Evolutionary conservation across 1,284 basidiomycete genomes (phyloP).

Genomic region (Cutaneotrichosporon cutaneum): DNA sequence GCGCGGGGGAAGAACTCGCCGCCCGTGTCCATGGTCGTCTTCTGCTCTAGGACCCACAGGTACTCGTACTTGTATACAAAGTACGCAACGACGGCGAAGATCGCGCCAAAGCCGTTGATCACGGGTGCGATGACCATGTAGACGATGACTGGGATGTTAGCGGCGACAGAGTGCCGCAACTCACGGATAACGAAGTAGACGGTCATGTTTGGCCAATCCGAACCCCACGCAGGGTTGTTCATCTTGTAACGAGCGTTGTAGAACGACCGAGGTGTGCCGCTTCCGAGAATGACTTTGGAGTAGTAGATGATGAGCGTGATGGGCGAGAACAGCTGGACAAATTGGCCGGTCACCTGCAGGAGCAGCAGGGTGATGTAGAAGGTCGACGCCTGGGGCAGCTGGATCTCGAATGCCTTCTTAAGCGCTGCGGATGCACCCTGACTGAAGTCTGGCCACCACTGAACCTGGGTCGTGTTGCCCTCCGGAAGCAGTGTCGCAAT

Average conservation of each 20-base stretch:
- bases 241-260: slow-evolving; percentile 52
- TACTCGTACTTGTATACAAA: slow-evolving; percentile 85
- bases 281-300: slow-evolving; percentile 60
- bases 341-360: slow-evolving; percentile 52
- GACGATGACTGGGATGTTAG: slow-evolving; percentile 58
- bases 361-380: slow-evolving; percentile 77
- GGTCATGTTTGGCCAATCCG: slow-evolving; percentile 68
- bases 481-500: slow-evolving; percentile 61
- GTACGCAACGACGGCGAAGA: slow-evolving; percentile 81
- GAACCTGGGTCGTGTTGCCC: background rate
- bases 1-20: slow-evolving; percentile 95
- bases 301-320: slow-evolving; percentile 65
- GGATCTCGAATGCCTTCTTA: slow-evolving; percentile 59
- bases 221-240: slow-evolving; percentile 65
- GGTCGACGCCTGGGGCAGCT: slow-evolving; percentile 69
- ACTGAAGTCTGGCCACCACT: background rate
- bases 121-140: slow-evolving; percentile 93
- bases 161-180: slow-evolving; percentile 49
- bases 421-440: slow-evolving; percentile 53
- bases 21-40: slow-evolving; percentile 76
- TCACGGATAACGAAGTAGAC: slow-evolving; percentile 73
- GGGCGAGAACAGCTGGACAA: slow-evolving; percentile 60
- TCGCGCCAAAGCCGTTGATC: slow-evolving; percentile 83
- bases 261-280: slow-evolving; percentile 53
- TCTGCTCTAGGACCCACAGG: slow-evolving; percentile 73